Evolutionary conservation across 495 filamentous ascomycete genomes (phyloP).

Genomic region (Corynascus novoguineensis): DNA sequence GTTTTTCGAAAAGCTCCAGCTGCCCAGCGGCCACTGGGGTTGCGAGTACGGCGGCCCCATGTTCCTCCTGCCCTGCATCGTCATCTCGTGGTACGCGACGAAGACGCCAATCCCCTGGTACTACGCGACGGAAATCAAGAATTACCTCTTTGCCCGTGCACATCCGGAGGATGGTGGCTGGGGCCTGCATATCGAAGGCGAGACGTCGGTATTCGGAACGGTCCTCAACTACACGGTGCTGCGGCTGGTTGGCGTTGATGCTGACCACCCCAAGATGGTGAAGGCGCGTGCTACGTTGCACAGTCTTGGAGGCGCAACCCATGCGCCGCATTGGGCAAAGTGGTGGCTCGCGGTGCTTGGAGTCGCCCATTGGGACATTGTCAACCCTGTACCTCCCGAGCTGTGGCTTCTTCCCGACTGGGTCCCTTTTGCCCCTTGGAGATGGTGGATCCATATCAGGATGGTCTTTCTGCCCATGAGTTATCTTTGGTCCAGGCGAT

Average conservation of each 20-base stretch:
- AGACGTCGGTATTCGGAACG: conserved; percentile 87
- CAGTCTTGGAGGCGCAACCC: conserved; percentile 76
- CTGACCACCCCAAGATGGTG: conserved; percentile 78
- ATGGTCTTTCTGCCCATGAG: conserved; percentile 90
- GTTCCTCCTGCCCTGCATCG: conserved; percentile 81
- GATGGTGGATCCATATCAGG: conserved; percentile 98
- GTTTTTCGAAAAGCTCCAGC: conserved; percentile 87
- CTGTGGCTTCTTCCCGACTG: conserved; percentile 94
- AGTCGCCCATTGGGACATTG: conserved; percentile 81
- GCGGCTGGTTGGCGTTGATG: conserved; percentile 79
- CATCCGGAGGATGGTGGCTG: conserved; percentile 88
- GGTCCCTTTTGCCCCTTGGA: conserved; percentile 90
- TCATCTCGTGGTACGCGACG: conserved; percentile 87
- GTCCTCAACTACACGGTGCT: conserved; percentile 82
- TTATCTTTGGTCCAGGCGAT: conserved; percentile 77
- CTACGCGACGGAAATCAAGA: conserved; percentile 81
- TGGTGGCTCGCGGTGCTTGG: conserved; percentile 84
- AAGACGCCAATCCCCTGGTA: conserved; percentile 79
- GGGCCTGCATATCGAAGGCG: conserved; percentile 95
- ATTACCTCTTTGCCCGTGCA: conserved; percentile 86
- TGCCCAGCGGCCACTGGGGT: conserved; percentile 86
- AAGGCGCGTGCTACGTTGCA: conserved; percentile 81
- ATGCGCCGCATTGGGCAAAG: conserved; percentile 91
- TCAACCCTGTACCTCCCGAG: conserved; percentile 91
- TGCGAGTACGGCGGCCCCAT: conserved; percentile 91